Evolutionary conservation across 2,329 filamentous ascomycete species (phyloP).

Genomic region (Coniochaeta sp.): DNA sequence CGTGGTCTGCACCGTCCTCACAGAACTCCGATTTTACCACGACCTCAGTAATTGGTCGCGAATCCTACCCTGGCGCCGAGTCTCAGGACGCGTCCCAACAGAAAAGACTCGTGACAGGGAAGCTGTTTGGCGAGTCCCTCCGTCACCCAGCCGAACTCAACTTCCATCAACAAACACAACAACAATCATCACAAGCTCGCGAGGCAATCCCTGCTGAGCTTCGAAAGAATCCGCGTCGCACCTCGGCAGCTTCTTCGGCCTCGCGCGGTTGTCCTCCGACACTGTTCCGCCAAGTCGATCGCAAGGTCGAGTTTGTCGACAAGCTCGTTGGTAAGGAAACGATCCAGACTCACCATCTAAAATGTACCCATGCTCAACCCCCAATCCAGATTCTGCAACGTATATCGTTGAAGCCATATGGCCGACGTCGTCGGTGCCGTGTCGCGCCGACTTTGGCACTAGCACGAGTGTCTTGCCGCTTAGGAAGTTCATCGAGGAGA

Average conservation of each 20-base stretch:
- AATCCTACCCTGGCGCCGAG: constrained; percentile 17
- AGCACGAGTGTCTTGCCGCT: constrained; percentile 73
- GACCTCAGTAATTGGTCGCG: constrained; percentile 52
- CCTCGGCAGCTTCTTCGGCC: constrained; percentile 27
- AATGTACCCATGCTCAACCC: constrained; percentile 24
- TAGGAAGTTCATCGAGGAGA: constrained; percentile 96
- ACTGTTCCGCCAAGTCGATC: constrained; percentile 79
- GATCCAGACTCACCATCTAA: constrained; percentile 10
- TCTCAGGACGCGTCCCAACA: constrained; percentile 14
- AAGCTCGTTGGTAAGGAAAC: constrained; percentile 85
- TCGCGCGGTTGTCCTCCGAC: constrained; percentile 60
- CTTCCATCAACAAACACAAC: background rate
- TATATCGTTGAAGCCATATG: constrained; percentile 97
- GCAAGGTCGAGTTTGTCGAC: constrained; percentile 92
- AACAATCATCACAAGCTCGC: constrained; percentile 17
- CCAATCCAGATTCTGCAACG: constrained; percentile 78
- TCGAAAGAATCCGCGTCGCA: constrained; percentile 57
- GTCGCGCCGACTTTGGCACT: constrained; percentile 62
- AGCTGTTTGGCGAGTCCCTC: constrained; percentile 6
- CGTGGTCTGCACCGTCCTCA: constrained; percentile 68
- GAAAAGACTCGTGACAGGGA: background rate
- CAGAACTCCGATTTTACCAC: constrained; percentile 65
- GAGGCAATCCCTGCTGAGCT: constrained; percentile 50
- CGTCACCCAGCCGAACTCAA: constrained; percentile 15
- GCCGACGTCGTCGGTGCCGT: constrained; percentile 78